phyloP scores from a whole-genome alignment of 2,329 filamentous ascomycete species.

The Neofusicoccum cordaticola region DNA sequence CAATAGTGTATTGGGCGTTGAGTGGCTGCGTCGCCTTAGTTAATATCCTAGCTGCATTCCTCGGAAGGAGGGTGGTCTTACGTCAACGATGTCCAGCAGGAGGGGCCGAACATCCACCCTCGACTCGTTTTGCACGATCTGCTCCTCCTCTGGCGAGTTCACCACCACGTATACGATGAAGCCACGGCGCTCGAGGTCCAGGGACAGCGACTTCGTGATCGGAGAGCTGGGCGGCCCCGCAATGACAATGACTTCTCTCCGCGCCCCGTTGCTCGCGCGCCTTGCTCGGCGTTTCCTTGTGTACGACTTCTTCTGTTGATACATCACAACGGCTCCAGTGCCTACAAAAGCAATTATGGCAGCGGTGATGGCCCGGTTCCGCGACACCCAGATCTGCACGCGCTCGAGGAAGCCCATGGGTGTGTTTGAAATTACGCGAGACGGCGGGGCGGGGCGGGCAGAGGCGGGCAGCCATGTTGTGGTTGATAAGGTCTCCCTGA shows the following conservation, averaged over 20 bases:
- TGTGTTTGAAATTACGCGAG: constrained; percentile 35
- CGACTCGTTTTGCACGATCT: constrained; percentile 71
- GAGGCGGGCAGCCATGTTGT: constrained; percentile 71
- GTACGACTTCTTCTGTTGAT: constrained; percentile 59
- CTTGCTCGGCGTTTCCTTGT: constrained; percentile 69
- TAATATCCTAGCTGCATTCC: constrained; percentile 18
- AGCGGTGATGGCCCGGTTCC: constrained; percentile 71
- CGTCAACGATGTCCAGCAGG: constrained; percentile 77
- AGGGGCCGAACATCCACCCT: constrained; percentile 79
- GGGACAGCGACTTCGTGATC: constrained; percentile 74
- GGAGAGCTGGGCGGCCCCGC: constrained; percentile 85
- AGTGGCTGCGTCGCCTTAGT: constrained; percentile 54
- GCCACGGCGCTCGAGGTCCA: constrained; percentile 85
- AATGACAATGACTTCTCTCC: constrained; percentile 83
- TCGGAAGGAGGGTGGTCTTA: constrained; percentile 41
- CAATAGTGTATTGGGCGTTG: constrained; percentile 65
- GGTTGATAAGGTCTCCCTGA: constrained; percentile 67
- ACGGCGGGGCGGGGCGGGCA: constrained; percentile 57
- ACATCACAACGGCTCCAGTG: constrained; percentile 58
- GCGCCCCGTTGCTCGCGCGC: constrained; percentile 76
- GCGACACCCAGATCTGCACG: constrained; percentile 67
- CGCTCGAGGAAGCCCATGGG: constrained; percentile 52
- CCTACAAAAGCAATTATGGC: constrained; percentile 69
- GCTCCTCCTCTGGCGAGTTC: constrained; percentile 79
- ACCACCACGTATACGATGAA: constrained; percentile 93